phyloP scores from a whole-genome alignment of 192 early-diverging fungal species.

The Phycomyces nitens region DNA sequence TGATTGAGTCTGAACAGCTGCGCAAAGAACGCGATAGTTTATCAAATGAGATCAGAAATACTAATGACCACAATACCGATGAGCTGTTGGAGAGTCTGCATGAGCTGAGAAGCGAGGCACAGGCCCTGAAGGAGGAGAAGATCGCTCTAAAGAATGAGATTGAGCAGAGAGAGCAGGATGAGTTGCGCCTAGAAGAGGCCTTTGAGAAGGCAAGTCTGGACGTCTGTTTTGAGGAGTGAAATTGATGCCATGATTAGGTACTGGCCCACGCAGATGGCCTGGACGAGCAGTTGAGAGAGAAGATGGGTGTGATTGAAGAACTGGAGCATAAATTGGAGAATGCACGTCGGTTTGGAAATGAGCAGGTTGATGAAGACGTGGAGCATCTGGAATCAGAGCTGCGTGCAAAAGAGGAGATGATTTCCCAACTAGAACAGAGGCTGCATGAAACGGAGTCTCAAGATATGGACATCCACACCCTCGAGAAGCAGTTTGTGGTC shows the following conservation, averaged over 20 bases:
- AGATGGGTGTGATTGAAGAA: background rate
- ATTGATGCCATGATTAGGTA: background rate
- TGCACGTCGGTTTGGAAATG: background rate
- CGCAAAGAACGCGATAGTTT: conserved; percentile 9
- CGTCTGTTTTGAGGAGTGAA: background rate
- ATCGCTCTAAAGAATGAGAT: conserved; percentile 23
- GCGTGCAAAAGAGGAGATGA: background rate
- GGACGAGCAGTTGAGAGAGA: background rate
- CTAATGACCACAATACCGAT: background rate
- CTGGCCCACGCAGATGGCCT: background rate
- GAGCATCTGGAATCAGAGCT: background rate
- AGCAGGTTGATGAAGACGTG: background rate
- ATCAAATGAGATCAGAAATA: background rate
- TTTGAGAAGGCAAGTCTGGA: background rate
- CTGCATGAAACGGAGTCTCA: background rate
- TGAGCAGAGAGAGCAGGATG: conserved; percentile 25
- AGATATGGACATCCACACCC: background rate
- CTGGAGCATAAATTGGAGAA: background rate
- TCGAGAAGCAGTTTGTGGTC: background rate
- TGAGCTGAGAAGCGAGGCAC: conserved; percentile 4
- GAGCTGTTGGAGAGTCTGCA: conserved; percentile 9
- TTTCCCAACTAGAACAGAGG: background rate
- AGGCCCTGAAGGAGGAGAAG: conserved; percentile 10
- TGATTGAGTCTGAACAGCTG: conserved; percentile 21
- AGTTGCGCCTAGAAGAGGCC: background rate